Percentiles rank a stretch among this genome's conserved stretches.
These are phyloP conservation scores for Trichoderma harzianum DNA, from an alignment of 2,329 filamentous ascomycete species.

Conservation along the genomic window DNA sequence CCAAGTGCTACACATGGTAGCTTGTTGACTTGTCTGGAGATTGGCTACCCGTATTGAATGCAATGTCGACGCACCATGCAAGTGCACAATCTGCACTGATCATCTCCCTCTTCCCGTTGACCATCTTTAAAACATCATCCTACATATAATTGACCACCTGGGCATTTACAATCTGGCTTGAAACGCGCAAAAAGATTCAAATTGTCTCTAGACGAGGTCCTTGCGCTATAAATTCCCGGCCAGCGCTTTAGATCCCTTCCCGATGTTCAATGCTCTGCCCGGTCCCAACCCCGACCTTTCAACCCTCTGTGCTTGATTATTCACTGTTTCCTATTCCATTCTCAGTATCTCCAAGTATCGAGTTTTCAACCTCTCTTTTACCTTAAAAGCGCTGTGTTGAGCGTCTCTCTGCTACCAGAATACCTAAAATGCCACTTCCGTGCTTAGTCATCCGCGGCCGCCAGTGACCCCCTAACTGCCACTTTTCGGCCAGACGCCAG, in stretches of 20 bases:
- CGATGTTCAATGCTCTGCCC: background rate
- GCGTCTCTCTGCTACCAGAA: background rate
- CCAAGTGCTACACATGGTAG: background rate
- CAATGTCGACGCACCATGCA: background rate
- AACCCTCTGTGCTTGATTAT: background rate
- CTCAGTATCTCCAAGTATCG: background rate
- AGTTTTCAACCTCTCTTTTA: background rate
- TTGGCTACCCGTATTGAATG: background rate
- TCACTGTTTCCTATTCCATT: background rate
- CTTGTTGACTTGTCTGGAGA: background rate
- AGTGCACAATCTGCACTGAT: background rate
- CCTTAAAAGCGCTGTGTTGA: background rate
- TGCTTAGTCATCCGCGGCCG: conserved; percentile 9
- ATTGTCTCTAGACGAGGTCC: background rate
- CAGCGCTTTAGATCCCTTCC: background rate
- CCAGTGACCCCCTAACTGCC: conserved; percentile 5
- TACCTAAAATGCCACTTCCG: background rate
- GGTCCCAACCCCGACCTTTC: background rate
- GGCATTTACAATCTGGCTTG: background rate
- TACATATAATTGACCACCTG: background rate
- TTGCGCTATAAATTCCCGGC: background rate
- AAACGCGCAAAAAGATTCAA: background rate
- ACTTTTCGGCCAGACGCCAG: conserved; percentile 8
- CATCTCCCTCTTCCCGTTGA: background rate
- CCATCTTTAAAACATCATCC: background rate